A percentile compares a stretch with the other conserved stretches of the same genome.
Evolutionary conservation across 164 flowering plant species (phyloP).

Genomic region (Vitis amurensis): DNA sequence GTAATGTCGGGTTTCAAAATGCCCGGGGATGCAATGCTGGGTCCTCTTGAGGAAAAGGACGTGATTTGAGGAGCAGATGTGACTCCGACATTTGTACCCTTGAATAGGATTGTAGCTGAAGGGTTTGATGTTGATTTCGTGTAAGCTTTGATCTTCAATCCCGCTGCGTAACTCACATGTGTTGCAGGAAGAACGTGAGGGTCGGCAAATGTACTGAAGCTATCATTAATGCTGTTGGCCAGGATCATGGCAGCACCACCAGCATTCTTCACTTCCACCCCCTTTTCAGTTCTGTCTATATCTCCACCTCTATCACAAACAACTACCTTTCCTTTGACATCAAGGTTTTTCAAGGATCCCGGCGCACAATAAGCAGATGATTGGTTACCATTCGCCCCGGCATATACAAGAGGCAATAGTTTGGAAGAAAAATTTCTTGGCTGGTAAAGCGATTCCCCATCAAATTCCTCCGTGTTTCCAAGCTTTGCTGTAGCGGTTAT

Average conservation of each 20-base stretch:
- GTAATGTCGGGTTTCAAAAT: slow-evolving; percentile 64
- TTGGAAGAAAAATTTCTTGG: slow-evolving; percentile 12
- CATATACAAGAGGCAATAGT: slow-evolving; percentile 26
- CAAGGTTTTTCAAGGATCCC: slow-evolving; percentile 12
- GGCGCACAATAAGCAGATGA: slow-evolving; percentile 15
- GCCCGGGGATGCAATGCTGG: slow-evolving; percentile 35
- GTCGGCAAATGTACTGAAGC: slow-evolving; percentile 32
- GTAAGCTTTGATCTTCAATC: slow-evolving; percentile 35
- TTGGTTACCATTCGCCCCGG: slow-evolving; percentile 19
- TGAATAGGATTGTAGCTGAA: slow-evolving; percentile 35
- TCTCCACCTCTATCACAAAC: slow-evolving; percentile 42
- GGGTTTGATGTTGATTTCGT: slow-evolving; percentile 35
- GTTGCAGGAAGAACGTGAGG: slow-evolving; percentile 54
- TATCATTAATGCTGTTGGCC: slow-evolving; percentile 5
- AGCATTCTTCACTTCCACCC: slow-evolving; percentile 40
- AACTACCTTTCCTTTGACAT: slow-evolving; percentile 44
- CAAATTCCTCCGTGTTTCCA: slow-evolving; percentile 17
- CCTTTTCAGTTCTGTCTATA: slow-evolving; percentile 27
- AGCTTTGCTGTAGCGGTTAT: slow-evolving; percentile 24
- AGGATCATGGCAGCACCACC: slow-evolving; percentile 48
- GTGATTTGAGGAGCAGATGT: slow-evolving; percentile 37
- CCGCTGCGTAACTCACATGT: slow-evolving; percentile 33
- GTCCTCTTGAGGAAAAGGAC: slow-evolving; percentile 61
- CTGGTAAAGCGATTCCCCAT: slow-evolving; percentile 35
- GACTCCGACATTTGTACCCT: slow-evolving; percentile 44